phyloP scores from a whole-genome alignment of 345 rosid species.

The Ceriops decandra region DNA sequence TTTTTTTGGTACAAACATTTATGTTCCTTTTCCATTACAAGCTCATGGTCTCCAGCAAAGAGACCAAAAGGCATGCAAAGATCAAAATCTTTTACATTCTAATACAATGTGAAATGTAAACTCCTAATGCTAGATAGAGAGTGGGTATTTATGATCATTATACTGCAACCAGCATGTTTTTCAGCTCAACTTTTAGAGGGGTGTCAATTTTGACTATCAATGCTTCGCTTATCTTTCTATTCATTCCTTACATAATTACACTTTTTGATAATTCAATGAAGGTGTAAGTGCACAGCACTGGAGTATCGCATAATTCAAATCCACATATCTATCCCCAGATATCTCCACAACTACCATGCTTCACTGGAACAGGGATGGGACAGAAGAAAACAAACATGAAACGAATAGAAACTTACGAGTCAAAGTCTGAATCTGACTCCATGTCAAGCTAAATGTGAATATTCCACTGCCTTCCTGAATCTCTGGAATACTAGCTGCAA shows the following conservation, averaged over 20 bases:
- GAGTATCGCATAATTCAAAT: too few relatives aligned
- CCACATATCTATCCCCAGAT: background rate
- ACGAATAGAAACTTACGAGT: constrained; percentile 45
- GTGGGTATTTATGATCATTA: too few relatives aligned
- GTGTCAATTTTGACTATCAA: too few relatives aligned
- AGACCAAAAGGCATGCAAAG: background rate
- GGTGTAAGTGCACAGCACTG: too few relatives aligned
- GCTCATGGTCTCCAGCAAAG: background rate
- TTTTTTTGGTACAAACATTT: background rate
- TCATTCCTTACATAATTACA: too few relatives aligned
- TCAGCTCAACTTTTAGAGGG: too few relatives aligned
- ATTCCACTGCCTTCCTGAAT: constrained; percentile 32
- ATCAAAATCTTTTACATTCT: background rate
- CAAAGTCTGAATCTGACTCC: constrained; percentile 63
- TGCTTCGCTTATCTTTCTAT: too few relatives aligned
- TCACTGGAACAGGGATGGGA: too few relatives aligned
- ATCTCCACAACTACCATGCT: background rate
- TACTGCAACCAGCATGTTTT: too few relatives aligned
- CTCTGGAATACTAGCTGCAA: constrained; percentile 39
- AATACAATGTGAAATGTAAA: background rate
- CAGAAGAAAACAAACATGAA: background rate
- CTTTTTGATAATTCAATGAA: too few relatives aligned
- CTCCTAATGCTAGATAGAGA: too few relatives aligned
- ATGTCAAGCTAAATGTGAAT: constrained; percentile 60
- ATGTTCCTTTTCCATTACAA: background rate